A percentile compares a stretch with the other conserved stretches of the same genome.
phyloP scores from a whole-genome alignment of 176 grass and related monocot genomes.

The Puya raimondii region DNA sequence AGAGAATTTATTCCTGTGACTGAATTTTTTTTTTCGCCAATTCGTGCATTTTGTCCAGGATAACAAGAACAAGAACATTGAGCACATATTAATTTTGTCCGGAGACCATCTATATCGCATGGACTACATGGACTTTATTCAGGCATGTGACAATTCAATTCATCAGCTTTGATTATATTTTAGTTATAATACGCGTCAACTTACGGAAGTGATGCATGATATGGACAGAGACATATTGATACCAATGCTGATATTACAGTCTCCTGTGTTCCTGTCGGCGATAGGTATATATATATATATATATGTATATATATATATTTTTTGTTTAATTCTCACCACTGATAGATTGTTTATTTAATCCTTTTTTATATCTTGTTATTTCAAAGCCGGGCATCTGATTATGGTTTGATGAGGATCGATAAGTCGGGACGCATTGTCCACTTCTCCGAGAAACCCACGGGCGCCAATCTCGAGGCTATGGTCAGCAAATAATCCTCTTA shows the following conservation, averaged over 20 bases:
- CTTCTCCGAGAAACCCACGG: slow-evolving; percentile 60
- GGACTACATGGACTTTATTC: slow-evolving; percentile 68
- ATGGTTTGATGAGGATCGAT: slow-evolving; percentile 58
- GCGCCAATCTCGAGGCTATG: slow-evolving; percentile 53
- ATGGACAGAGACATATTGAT: slow-evolving; percentile 60
- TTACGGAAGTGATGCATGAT: not conserved
- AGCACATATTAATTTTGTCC: slow-evolving; percentile 59
- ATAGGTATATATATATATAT: slow-evolving; percentile 30
- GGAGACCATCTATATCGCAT: slow-evolving; percentile 78
- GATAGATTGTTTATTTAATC: slow-evolving; percentile 4
- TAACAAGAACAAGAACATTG: slow-evolving; percentile 47
- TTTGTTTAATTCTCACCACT: not conserved
- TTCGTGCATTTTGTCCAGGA: slow-evolving; percentile 18
- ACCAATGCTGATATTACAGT: slow-evolving; percentile 59
- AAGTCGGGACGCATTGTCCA: slow-evolving; percentile 46
- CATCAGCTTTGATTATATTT: not conserved
- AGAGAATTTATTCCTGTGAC: no score
- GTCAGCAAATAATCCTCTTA: slow-evolving; percentile 24
- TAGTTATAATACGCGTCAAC: not conserved
- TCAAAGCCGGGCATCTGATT: slow-evolving; percentile 69
- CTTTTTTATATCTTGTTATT: slow-evolving; percentile 15
- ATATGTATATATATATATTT: not conserved
- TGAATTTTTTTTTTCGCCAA: no score
- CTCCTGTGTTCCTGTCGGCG: slow-evolving; percentile 43
- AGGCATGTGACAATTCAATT: slow-evolving; percentile 25